These are phyloP conservation scores for Rubia tinctorum DNA, from an alignment of 305 asterid species.

Conservation along the genomic window DNA sequence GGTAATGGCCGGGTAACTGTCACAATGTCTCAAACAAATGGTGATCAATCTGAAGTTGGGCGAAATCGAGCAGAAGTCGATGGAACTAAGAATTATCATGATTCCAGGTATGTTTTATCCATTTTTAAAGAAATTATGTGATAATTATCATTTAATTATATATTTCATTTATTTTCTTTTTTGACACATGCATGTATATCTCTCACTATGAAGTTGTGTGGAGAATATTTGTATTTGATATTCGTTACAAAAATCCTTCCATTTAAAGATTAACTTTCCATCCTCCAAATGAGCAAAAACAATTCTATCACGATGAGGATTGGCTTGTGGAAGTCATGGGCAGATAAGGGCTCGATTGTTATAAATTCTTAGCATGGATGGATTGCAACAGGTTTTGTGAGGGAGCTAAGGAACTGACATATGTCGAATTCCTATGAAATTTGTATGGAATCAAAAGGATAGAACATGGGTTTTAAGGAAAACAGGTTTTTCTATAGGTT, in stretches of 20 bases:
- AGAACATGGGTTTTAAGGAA: neutral
- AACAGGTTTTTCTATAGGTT: neutral
- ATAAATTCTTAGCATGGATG: conserved; percentile 5
- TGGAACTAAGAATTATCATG: no score
- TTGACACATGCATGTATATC: neutral
- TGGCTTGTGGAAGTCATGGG: neutral
- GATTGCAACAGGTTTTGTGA: neutral
- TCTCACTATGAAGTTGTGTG: neutral
- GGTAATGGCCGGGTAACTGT: no score
- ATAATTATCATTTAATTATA: no score
- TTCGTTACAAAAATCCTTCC: neutral
- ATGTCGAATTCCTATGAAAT: neutral
- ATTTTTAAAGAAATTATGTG: no score
- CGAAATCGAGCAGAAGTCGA: no score
- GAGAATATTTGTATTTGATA: neutral
- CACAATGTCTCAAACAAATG: no score
- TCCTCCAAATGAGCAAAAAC: neutral
- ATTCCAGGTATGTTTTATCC: no score
- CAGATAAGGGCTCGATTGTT: neutral
- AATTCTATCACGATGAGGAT: neutral
- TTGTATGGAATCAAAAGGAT: conserved; percentile 3
- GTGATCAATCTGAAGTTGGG: no score
- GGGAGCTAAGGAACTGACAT: neutral
- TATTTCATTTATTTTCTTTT: no score
- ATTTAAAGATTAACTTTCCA: neutral